Base-by-base conservation (phyloP, 345 rosid genomes). In the Brassica incana region DNA sequence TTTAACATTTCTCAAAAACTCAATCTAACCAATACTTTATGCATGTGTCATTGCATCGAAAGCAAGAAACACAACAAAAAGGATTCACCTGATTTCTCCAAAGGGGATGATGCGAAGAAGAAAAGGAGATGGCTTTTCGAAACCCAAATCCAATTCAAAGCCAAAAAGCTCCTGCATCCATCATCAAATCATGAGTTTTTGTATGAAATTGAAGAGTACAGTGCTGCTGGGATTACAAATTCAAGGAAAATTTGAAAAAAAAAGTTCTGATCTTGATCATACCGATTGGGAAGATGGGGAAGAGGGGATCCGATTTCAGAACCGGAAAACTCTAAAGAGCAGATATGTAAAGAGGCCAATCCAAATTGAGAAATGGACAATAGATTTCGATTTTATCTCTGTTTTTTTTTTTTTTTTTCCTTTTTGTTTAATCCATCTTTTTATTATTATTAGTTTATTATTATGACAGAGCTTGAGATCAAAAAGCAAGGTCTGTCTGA, bases 61-160 rank as follows among this genome's bases (percentile, higher is more conserved):
- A 73, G 59, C 54, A 18, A 78, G 8, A 59, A 60, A 20, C 25
- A 36, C 0, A 38, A 18, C 3, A 15, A 6, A 75, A 43, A 15
- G 35, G 45, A 54, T n/a, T 74, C 67, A 80, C 83, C 69, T 80
- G 83, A 65, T 54, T 64, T 68, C 33, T 69, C 58, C 40, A 0
- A 30, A 67, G 45, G 32, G 72, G 16, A 48, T 48, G n/a, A 50
- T 50, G 7, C 5, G 38, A 50, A 14, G 65, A 30, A 58, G 5
- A 30, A 14, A 75, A 70, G 20, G 78, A 65, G 80, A 64, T 69
- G 59, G 45, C 76, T 75, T 76, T 75, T 27, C 73, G 32, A 67
- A 75, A 40, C 73, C 83, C 80, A 71, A 75, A 70, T 59, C 83
- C 83, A 76, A 76, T 69, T 7, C 76, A 75, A 80, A 75, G 67